Evolutionary conservation across 768 basidiomycete genomes (phyloP), one percentile per base, ranked within the genome.

Genomic region (Lentinula lateritia): DNA sequence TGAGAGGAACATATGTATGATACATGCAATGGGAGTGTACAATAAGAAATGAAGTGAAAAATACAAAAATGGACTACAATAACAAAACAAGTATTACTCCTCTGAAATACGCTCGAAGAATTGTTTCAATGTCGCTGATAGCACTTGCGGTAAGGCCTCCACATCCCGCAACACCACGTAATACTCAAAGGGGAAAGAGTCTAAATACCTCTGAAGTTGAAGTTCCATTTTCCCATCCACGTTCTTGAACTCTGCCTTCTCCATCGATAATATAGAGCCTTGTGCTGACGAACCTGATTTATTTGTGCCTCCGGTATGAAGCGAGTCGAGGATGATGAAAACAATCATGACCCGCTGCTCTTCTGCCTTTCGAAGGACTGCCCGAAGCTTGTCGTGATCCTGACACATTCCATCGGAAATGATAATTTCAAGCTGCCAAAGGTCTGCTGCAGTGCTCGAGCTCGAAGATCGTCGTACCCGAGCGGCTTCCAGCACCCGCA

Each of bases 401-500:
- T 98, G 94, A 70, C 95, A 98, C 66, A 98, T 90, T n/a, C 97
- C 97, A 68, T 99, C 97, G 15, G 95, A 98, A 63, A 99, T 93
- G 80, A 99, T 97, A 75, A 98, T 92, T 72, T 98, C 85, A 58
- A 99, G 82, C 71, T 99, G 97, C 97, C 97, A 98, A 23, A 99
- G 78, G 64, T 98, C 95, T 16, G 84, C 82, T 6, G 89, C 83
- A 4, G 86, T 82, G 2, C 85, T 78, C 16, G 88, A 88, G 46
- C 79, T 78, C 72, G 80, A 78, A 46, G 80, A 71, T 48, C 84
- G 83, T 23, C 81, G 79, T 66, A 92, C 88, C 62, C 95, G 75
- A 18, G 94, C 92, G n/a, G 79, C 79, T 69, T 90, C 87, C 23
- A 94, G 83, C 61, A 90, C 82, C 39, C 76, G 73, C 41, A 95